Evolutionary conservation across 2,329 filamentous ascomycete genomes (phyloP).

Genomic region (Incumbomyces delicatus): DNA sequence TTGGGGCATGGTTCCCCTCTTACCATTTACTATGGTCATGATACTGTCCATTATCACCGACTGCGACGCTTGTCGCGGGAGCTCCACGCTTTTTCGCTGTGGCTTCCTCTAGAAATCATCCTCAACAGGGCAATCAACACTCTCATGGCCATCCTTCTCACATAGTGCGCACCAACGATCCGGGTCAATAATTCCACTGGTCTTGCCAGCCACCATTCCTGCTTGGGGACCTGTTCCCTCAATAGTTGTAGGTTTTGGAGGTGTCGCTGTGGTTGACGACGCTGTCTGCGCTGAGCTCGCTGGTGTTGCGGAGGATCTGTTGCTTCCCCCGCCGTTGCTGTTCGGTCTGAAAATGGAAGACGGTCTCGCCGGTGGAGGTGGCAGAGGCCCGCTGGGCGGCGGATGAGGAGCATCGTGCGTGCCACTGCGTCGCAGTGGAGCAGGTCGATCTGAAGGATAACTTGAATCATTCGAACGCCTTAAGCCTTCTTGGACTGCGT

Average conservation of each 20-base stretch:
- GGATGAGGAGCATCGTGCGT: slow-evolving; percentile 6
- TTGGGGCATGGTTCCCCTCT: no score
- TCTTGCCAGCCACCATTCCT: slow-evolving; percentile 64
- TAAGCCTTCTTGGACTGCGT: slow-evolving; percentile 11
- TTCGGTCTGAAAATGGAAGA: not conserved
- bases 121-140: slow-evolving; percentile 87
- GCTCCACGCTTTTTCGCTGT: not conserved
- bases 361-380: slow-evolving; percentile 6
- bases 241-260: slow-evolving; percentile 19
- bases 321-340: slow-evolving; percentile 24
- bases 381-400: slow-evolving; percentile 8
- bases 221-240: slow-evolving; percentile 34
- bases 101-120: slow-evolving; percentile 5
- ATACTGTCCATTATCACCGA: no score
- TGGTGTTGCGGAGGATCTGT: slow-evolving; percentile 3
- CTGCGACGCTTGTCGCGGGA: not conserved
- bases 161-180: slow-evolving; percentile 96
- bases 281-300: slow-evolving; percentile 36
- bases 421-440: slow-evolving; percentile 8
- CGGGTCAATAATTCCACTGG: slow-evolving; percentile 66
- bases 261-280: slow-evolving; percentile 37
- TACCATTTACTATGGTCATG: no score
- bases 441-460: slow-evolving; percentile 11
- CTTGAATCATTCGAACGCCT: not conserved
- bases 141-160: slow-evolving; percentile 92